Evolutionary conservation across 192 early-diverging fungal species (phyloP).

Genomic region (Funneliformis geosporum): DNA sequence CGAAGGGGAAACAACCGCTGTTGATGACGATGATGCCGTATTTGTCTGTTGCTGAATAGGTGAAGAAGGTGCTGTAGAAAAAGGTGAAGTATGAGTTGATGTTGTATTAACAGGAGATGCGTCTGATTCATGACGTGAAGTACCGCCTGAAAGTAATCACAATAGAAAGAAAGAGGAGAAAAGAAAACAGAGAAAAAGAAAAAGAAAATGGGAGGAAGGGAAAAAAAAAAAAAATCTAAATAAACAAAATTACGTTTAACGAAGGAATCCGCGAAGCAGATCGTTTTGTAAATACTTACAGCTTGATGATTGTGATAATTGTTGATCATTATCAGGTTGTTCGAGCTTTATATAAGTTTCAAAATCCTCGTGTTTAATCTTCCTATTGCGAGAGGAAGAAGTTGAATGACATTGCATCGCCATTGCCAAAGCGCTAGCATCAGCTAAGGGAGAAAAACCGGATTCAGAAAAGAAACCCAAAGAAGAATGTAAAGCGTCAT

Average conservation of each 20-base stretch:
- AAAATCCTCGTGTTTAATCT: slow-evolving; percentile 19
- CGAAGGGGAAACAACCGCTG: background rate
- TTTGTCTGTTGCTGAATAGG: background rate
- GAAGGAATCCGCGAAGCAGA: background rate
- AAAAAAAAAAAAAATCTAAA: background rate
- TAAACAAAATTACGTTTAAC: background rate
- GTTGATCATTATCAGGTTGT: background rate
- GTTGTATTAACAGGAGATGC: background rate
- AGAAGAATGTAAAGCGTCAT: slow-evolving; percentile 8
- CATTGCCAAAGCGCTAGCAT: background rate
- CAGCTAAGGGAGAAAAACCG: slow-evolving; percentile 11
- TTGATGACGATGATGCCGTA: background rate
- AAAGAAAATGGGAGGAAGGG: too few relatives aligned
- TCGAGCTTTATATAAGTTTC: slow-evolving; percentile 20
- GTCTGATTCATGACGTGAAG: slow-evolving; percentile 6
- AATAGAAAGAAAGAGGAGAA: background rate
- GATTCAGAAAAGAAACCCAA: slow-evolving; percentile 27
- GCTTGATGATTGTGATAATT: background rate
- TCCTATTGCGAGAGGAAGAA: background rate
- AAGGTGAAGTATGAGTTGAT: slow-evolving; percentile 9
- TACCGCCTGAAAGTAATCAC: background rate
- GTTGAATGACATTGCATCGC: slow-evolving; percentile 15
- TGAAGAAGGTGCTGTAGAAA: background rate
- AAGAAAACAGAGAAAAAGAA: background rate
- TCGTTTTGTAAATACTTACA: background rate